Percentiles rank a stretch among this genome's conserved stretches.
Evolutionary conservation across 192 early-diverging fungal species (phyloP).

Genomic region (Backusella australiensis): DNA sequence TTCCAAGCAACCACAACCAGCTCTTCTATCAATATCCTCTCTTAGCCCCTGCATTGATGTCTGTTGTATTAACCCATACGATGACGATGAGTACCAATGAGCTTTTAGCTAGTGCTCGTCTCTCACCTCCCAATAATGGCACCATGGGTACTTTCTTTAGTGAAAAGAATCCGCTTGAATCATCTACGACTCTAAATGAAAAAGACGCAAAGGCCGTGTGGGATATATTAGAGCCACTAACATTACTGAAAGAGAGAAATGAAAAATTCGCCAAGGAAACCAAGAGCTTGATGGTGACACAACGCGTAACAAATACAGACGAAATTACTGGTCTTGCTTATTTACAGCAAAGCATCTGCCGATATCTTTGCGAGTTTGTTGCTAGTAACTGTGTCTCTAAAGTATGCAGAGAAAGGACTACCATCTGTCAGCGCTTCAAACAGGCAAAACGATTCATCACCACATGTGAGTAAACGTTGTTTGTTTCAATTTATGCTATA

Average conservation of each 20-base stretch:
- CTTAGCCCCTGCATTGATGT: slow-evolving; percentile 30
- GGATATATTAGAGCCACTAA: slow-evolving; percentile 7
- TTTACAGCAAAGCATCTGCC: neutral
- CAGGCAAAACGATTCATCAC: slow-evolving; percentile 3
- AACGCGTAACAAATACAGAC: neutral
- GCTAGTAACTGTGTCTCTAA: neutral
- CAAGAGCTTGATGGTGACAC: neutral
- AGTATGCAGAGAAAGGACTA: neutral
- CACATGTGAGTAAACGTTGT: neutral
- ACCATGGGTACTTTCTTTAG: neutral
- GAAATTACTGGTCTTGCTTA: neutral
- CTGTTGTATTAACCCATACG: slow-evolving; percentile 29
- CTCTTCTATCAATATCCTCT: slow-evolving; percentile 26
- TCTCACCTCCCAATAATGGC: neutral
- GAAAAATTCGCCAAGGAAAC: neutral
- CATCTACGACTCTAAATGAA: neutral
- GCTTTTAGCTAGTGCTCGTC: neutral
- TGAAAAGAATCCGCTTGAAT: neutral
- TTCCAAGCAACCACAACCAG: neutral
- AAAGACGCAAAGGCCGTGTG: slow-evolving; percentile 3
- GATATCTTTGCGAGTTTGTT: neutral
- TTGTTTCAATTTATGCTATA: neutral
- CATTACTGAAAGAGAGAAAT: slow-evolving; percentile 6
- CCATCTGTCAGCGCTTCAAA: neutral
- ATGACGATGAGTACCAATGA: slow-evolving; percentile 24